Base-by-base conservation (phyloP, 1,139 yeast genomes). In the Hanseniaspora sp. region DNA sequence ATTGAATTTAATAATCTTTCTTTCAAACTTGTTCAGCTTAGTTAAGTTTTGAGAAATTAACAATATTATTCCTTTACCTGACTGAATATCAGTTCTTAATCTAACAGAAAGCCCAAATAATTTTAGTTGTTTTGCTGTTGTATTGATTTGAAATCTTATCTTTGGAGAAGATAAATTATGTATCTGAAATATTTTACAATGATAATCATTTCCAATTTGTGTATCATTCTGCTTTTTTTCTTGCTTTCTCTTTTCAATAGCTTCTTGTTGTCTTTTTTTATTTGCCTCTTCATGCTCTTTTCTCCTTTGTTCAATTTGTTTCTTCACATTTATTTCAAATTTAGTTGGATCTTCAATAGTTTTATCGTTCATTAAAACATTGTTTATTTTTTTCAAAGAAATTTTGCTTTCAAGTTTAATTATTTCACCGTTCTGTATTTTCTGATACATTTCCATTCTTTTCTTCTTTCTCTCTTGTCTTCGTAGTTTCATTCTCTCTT, bases 311-410 rank as follows among this genome's bases (percentile, higher is more conserved):
- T 76, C 80, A 9, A 87, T 84, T 58, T 90, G 94, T 42, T 71
- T 68, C 49, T 78, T 73, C 0, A 94, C 96, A 55, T 74, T 69
- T 65, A 74, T 73, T 63, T 92, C 98, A 60, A 90, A 82, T 5
- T 80, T 79, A 0, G 98, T 92, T 0, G 98, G 98, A 63, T 92
- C 95, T 58, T 77, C 75, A 48, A 88, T 83, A 13, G 94, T 86
- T 58, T 86, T 95, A 62, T 86, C 82, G 2, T 96, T 86, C 54
- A 64, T 68, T 52, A 84, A 72, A 0, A 88, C 95, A 60, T 78
- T 83, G 88, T 87, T 86, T 65, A 90, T 74, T 64, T 92, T 92
- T 8, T 45, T 45, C 1, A 51, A 15, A 5, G 51, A 43, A 6
- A 54, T 37, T n/a, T 94, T 86, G 47, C 63, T 67, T 49, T 83